phyloP scores from a whole-genome alignment of 2,329 filamentous ascomycete genomes.

The Trichoderma sp. region DNA sequence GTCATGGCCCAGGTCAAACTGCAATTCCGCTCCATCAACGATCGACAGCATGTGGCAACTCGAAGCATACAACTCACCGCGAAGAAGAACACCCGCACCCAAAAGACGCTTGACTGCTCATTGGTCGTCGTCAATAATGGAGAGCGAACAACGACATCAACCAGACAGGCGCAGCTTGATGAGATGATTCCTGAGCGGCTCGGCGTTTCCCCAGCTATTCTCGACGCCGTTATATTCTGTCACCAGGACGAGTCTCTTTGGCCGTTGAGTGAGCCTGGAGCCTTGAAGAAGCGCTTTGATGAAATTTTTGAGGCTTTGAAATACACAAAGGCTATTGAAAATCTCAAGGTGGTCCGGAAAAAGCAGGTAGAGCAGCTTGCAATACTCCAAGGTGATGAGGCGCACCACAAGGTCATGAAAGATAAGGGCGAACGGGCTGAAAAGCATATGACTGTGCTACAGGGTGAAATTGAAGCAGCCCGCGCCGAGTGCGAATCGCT shows the following conservation, averaged over 20 bases:
- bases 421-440: conserved; percentile 73
- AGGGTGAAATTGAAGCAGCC: conserved; percentile 63
- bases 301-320: conserved; percentile 97
- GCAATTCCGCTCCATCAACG: conserved; percentile 75
- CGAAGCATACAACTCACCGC: conserved; percentile 82
- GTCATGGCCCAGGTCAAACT: conserved; percentile 90
- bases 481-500: conserved; percentile 58
- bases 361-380: conserved; percentile 73
- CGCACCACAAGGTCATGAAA: conserved; percentile 78
- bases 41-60: conserved; percentile 76
- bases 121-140: conserved; percentile 75
- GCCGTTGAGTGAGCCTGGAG: conserved; percentile 86
- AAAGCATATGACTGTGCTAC: conserved; percentile 62
- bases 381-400: conserved; percentile 70
- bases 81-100: conserved; percentile 71
- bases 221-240: conserved; percentile 96
- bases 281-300: conserved; percentile 91
- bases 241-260: conserved; percentile 97
- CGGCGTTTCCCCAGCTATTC: conserved; percentile 83
- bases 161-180: conserved; percentile 77
- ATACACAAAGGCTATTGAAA: conserved; percentile 96
- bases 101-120: conserved; percentile 82
- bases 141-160: conserved; percentile 75
- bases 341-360: conserved; percentile 84
- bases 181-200: conserved; percentile 80